A percentile compares a stretch with the other conserved stretches of the same genome.
Conservation (phyloP, 2,329 filamentous ascomycete genomes). For the Knoxdaviesia capensis region DNA sequence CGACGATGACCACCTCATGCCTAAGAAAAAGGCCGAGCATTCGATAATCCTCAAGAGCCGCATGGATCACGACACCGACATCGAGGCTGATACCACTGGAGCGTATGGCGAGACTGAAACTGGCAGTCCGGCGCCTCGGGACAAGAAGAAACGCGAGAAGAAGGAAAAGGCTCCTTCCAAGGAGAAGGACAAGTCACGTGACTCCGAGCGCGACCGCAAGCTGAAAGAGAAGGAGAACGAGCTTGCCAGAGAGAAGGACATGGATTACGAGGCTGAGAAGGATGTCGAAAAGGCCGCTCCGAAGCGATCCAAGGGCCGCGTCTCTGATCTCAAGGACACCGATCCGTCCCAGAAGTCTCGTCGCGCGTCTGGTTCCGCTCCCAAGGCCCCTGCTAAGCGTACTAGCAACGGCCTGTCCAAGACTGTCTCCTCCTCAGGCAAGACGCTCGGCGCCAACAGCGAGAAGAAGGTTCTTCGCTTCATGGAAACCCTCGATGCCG, state of each 20-base stretch:
- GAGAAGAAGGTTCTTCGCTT: constrained; percentile 16
- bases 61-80: background rate
- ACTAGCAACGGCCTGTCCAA: constrained; percentile 41
- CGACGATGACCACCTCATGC: no score
- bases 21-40: no score
- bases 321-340: constrained; percentile 28
- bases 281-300: constrained; percentile 7
- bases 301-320: constrained; percentile 22
- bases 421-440: constrained; percentile 23
- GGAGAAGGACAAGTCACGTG: constrained; percentile 3
- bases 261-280: constrained; percentile 14
- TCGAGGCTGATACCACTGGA: background rate
- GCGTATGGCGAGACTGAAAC: constrained; percentile 4
- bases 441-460: constrained; percentile 33
- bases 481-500: constrained; percentile 21
- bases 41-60: no score
- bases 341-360: constrained; percentile 27
- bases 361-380: constrained; percentile 26
- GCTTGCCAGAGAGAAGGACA: constrained; percentile 8
- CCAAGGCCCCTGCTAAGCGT: constrained; percentile 32
- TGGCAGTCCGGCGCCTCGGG: constrained; percentile 2
- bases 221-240: background rate
- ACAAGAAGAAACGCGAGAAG: constrained; percentile 3
- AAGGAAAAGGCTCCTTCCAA: constrained; percentile 6
- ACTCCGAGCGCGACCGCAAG: background rate